Base-by-base conservation (phyloP, 495 filamentous ascomycete genomes). In the Penicillium samsonianum region DNA sequence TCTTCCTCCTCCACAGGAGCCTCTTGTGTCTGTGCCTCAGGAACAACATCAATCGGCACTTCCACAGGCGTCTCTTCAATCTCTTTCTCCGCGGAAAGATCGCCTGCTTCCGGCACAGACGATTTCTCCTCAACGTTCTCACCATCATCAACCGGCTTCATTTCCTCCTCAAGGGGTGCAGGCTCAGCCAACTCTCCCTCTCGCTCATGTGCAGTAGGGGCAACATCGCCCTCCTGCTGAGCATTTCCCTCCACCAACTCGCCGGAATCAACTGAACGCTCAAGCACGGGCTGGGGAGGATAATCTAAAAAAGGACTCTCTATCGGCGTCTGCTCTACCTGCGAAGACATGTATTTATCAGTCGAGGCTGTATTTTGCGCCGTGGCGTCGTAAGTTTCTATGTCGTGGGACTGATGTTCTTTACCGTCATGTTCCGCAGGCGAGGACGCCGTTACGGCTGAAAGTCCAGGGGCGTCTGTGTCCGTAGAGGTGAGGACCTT, bases 401-500 rank as follows among this genome's bases (percentile, higher is more conserved):
- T 73, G 72, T 71, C 74, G 74, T 72, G 74, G 72, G 74, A 77
- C 74, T 77, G 76, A 73, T 73, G 61, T 57, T 78, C 74, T 76
- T 79, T 78, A 78, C 74, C 73, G 70, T 77, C 71, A 70, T 76
- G 67, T 72, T 77, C 74, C 69, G 71, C 69, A 74, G 74, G 73
- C 64, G 67, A 67, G 67, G 58, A 41, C 63, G 67, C 71, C 65
- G 67, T 71, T 44, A 71, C 68, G 61, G 65, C 60, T 58, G 62
- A 59, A 37, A 57, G 41, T 44, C 70, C 71, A 50, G 67, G 54
- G 59, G 60, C 53, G 51, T 70, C 55, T 51, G 43, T 60, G 45
- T 69, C 72, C 58, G 57, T 50, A 7, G 55, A 49, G 14, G 40
- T 47, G 31, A 55, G 50, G 51, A 57, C 50, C 8, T 31, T 50